phyloP scores from a whole-genome alignment of 306 rosid species.

The Canavalia gladiata region DNA sequence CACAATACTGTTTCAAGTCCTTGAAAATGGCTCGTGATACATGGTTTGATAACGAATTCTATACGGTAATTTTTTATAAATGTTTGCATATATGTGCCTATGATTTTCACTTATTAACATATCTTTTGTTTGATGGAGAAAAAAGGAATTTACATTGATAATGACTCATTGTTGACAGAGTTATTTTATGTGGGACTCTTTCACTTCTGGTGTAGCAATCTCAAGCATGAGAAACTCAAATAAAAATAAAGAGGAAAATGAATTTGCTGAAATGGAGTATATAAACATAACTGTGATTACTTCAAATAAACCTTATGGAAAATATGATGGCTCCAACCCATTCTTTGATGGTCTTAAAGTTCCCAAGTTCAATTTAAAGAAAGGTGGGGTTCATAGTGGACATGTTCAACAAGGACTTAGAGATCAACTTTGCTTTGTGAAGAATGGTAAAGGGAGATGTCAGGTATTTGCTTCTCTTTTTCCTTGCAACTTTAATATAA shows the following conservation, averaged over 20 bases:
- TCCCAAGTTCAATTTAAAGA: constrained; percentile 71
- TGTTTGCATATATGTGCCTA: neutral
- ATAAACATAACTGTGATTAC: constrained; percentile 87
- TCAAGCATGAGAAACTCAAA: constrained; percentile 79
- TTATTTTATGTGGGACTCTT: constrained; percentile 96
- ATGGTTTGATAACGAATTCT: constrained; percentile 74
- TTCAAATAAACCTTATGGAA: constrained; percentile 86
- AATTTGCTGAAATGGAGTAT: constrained; percentile 86
- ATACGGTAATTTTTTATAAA: constrained; percentile 58
- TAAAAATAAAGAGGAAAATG: constrained; percentile 64
- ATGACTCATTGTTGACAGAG: constrained; percentile 63
- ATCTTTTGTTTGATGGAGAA: constrained; percentile 22
- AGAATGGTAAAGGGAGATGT: constrained; percentile 82
- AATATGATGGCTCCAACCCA: constrained; percentile 85
- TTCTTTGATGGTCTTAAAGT: constrained; percentile 70
- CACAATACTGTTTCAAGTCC: constrained; percentile 81
- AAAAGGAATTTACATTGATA: constrained; percentile 30
- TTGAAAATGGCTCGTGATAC: constrained; percentile 88
- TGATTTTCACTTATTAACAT: constrained; percentile 10
- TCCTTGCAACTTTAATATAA: neutral
- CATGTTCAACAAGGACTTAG: constrained; percentile 79
- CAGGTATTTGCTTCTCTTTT: constrained; percentile 60
- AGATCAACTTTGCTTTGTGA: constrained; percentile 80
- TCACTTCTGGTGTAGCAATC: constrained; percentile 80
- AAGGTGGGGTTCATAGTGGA: constrained; percentile 86